These are phyloP conservation scores for Scheffersomyces stipitis DNA, from an alignment of 805 yeast species.

Conservation along the genomic window DNA sequence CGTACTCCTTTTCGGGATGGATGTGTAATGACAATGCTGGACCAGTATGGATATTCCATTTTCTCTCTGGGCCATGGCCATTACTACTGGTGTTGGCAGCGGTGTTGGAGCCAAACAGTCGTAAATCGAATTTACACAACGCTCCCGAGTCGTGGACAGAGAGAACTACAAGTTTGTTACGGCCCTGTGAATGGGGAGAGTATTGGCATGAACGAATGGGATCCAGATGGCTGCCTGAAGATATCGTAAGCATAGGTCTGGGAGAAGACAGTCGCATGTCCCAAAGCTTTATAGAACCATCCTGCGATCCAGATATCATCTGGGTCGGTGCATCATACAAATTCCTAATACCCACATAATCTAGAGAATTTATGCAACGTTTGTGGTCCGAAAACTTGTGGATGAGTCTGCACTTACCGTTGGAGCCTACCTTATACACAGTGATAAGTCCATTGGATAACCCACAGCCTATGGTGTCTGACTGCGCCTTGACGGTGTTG, in stretches of 20 bases:
- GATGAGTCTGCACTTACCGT: slow-evolving; percentile 31
- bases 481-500: slow-evolving; percentile 37
- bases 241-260: slow-evolving; percentile 50
- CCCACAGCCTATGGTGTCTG: slow-evolving; percentile 40
- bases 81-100: slow-evolving; percentile 11
- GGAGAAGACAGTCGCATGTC: slow-evolving; percentile 53
- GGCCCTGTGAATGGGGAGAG: slow-evolving; percentile 48
- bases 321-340: slow-evolving; percentile 16
- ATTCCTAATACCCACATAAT: slow-evolving; percentile 24
- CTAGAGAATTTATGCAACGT: slow-evolving; percentile 42
- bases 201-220: slow-evolving; percentile 60
- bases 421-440: slow-evolving; percentile 29
- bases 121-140: slow-evolving; percentile 82
- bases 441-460: slow-evolving; percentile 36
- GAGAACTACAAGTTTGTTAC: slow-evolving; percentile 49
- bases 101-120: slow-evolving; percentile 29
- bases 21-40: slow-evolving; percentile 88
- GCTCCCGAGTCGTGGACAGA: slow-evolving; percentile 89
- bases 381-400: slow-evolving; percentile 38
- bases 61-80: slow-evolving; percentile 64
- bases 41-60: slow-evolving; percentile 85
- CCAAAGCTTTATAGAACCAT: slow-evolving; percentile 76
- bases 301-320: slow-evolving; percentile 66
- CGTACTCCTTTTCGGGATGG: slow-evolving; percentile 79
- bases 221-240: slow-evolving; percentile 61